Evolutionary conservation across 83 land plant genomes (phyloP).

Genomic region (Picea engelmannii): DNA sequence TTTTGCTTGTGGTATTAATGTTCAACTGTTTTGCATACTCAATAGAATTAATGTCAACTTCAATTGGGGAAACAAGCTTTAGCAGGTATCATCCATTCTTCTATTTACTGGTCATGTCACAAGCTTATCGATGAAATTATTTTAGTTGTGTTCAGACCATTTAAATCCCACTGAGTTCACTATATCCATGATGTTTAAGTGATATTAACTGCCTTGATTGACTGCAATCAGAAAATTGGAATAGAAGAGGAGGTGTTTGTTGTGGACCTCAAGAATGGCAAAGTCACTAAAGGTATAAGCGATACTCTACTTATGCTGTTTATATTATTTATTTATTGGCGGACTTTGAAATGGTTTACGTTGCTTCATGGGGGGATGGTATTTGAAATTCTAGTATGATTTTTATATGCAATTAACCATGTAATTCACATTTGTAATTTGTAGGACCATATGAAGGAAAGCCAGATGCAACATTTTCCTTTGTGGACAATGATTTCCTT

Average conservation of each 20-base stretch:
- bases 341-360: too few species aligned
- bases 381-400: not conserved
- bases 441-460: constrained; percentile 81
- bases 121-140: too few species aligned
- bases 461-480: constrained; percentile 93
- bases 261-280: constrained; percentile 88
- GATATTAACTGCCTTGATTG: not conserved
- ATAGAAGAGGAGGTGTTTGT: constrained; percentile 71
- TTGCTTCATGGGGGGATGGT: too few species aligned
- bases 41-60: not conserved
- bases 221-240: constrained; percentile 73
- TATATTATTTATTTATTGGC: not conserved
- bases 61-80: not conserved
- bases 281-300: constrained; percentile 72
- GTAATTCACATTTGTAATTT: constrained; percentile 6
- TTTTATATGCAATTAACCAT: not conserved
- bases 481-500: constrained; percentile 82
- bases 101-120: too few species aligned
- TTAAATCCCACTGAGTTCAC: too few species aligned
- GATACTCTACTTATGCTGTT: not conserved
- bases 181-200: too few species aligned
- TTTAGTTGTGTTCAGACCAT: too few species aligned
- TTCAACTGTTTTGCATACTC: too few species aligned
- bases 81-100: not conserved
- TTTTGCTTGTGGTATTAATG: too few species aligned